A percentile compares a stretch with the other conserved stretches of the same genome.
phyloP scores from a whole-genome alignment of 257 asterid genomes.

The Ehretia macrophylla region DNA sequence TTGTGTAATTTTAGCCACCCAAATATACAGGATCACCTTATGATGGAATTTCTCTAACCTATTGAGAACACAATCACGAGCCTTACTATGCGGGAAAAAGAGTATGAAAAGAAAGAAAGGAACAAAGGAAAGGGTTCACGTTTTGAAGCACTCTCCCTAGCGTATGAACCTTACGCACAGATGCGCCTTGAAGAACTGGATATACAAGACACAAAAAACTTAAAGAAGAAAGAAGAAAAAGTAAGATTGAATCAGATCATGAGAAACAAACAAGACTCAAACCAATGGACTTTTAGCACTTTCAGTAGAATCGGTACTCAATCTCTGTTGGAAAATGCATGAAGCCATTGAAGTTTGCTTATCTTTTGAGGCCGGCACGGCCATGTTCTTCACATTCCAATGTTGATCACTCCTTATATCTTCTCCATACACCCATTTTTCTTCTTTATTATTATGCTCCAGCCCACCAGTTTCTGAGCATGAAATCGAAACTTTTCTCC shows the following conservation, averaged over 20 bases:
- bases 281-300: constrained; percentile 28
- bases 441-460: constrained; percentile 39
- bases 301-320: constrained; percentile 26
- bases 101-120: neutral
- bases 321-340: constrained; percentile 42
- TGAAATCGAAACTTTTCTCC: constrained; percentile 78
- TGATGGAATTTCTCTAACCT: neutral
- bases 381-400: constrained; percentile 44
- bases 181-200: too few species aligned
- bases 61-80: neutral
- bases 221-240: too few species aligned
- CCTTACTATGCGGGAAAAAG: neutral
- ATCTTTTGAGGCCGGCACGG: constrained; percentile 25
- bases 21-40: neutral
- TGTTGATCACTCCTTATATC: constrained; percentile 53
- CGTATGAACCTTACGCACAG: too few species aligned
- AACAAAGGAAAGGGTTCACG: too few species aligned
- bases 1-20: neutral
- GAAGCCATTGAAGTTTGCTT: constrained; percentile 44
- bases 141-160: too few species aligned
- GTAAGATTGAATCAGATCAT: neutral
- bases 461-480: constrained; percentile 55
- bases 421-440: constrained; percentile 57
- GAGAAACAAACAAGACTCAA: constrained; percentile 4
- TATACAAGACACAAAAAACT: too few species aligned